These are phyloP conservation scores for Populus nigra DNA, from an alignment of 345 rosid genomes.

Conservation along the genomic window DNA sequence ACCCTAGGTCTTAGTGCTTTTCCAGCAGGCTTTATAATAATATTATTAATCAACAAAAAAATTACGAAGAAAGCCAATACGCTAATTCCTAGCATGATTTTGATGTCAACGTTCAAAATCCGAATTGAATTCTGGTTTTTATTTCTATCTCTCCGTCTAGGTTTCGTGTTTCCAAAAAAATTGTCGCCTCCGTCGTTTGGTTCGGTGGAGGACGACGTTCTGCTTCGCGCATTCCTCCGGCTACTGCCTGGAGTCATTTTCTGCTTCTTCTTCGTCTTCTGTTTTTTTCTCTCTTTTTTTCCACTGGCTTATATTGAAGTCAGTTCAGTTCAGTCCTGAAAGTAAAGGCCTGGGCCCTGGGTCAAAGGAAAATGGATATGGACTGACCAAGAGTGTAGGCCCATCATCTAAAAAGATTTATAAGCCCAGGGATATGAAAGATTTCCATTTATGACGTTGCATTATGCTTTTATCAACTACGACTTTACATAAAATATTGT, in stretches of 20 bases:
- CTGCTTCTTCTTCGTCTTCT: background rate
- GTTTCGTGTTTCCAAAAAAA: conserved; percentile 23
- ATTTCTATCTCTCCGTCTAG: conserved; percentile 26
- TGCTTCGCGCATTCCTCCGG: conserved; percentile 56
- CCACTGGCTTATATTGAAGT: too few relatives aligned
- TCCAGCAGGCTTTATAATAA: conserved; percentile 33
- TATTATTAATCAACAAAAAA: conserved; percentile 32
- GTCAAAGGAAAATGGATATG: too few relatives aligned
- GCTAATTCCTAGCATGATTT: conserved; percentile 39
- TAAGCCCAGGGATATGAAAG: too few relatives aligned
- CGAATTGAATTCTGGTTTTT: conserved; percentile 29
- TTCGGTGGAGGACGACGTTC: conserved; percentile 42
- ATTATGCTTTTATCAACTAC: too few relatives aligned
- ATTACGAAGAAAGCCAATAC: conserved; percentile 29
- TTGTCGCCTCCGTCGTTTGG: conserved; percentile 32
- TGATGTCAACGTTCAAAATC: conserved; percentile 37
- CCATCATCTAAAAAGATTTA: too few relatives aligned
- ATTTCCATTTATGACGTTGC: too few relatives aligned
- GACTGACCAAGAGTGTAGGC: too few relatives aligned
- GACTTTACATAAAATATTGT: too few relatives aligned
- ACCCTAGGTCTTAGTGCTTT: conserved; percentile 52
- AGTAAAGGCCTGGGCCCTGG: too few relatives aligned
- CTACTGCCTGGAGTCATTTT: conserved; percentile 55
- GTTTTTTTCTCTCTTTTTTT: background rate
- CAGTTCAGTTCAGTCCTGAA: too few relatives aligned